These are phyloP conservation scores for Jasminum sambac DNA, from an alignment of 257 asterid genomes.

Conservation along the genomic window DNA sequence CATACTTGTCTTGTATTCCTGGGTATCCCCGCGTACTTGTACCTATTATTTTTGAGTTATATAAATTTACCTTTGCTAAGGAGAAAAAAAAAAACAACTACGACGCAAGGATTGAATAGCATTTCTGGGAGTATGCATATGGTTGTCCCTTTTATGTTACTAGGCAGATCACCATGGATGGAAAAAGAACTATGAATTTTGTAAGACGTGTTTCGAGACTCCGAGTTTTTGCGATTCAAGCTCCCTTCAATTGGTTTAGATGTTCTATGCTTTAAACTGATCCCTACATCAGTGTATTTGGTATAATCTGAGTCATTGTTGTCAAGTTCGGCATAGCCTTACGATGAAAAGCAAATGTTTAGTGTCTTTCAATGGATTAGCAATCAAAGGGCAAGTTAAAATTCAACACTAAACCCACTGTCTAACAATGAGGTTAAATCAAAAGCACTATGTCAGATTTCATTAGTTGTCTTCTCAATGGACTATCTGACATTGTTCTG, in stretches of 20 bases:
- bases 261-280: not conserved
- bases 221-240: not conserved
- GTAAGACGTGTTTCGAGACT: not conserved
- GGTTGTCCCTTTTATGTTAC: conserved; percentile 8
- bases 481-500: not conserved
- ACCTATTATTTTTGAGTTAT: too few relatives aligned
- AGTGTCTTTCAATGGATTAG: not conserved
- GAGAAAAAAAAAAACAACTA: too few relatives aligned
- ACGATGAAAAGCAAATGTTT: too few relatives aligned
- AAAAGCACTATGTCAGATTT: not conserved
- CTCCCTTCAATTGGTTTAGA: not conserved
- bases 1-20: too few relatives aligned
- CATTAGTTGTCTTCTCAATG: not conserved
- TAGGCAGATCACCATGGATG: conserved; percentile 86
- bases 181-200: conserved; percentile 17
- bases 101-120: too few relatives aligned
- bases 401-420: not conserved
- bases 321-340: not conserved
- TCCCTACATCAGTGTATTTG: not conserved
- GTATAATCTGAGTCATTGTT: not conserved
- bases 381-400: not conserved
- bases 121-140: not conserved
- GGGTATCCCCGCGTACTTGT: too few relatives aligned
- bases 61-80: too few relatives aligned
- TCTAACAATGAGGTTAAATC: not conserved